Evolutionary conservation across 805 yeast genomes (phyloP).

Genomic region (Ogataea pini): DNA sequence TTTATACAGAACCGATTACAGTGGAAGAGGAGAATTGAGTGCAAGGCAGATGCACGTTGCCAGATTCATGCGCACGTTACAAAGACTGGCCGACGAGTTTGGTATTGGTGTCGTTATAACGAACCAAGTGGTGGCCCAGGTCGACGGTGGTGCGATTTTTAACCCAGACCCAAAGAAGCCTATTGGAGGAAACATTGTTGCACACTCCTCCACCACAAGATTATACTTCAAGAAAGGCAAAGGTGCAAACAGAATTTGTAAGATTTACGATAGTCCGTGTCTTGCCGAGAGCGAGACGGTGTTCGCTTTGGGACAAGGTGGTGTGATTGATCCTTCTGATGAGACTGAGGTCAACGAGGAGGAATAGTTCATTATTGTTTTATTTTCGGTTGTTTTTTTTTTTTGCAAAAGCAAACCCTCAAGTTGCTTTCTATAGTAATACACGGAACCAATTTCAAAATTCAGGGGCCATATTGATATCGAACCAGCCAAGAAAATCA

Average conservation of each 20-base stretch:
- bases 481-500: constrained; percentile 94
- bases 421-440: not conserved
- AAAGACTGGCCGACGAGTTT: constrained; percentile 93
- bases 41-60: constrained; percentile 96
- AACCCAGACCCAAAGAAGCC: constrained; percentile 98
- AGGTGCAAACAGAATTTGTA: constrained; percentile 91
- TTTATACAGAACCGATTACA: constrained; percentile 87
- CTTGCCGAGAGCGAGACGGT: constrained; percentile 93
- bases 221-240: constrained; percentile 86
- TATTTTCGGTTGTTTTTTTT: not conserved
- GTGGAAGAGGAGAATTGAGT: constrained; percentile 94
- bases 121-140: constrained; percentile 97
- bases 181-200: constrained; percentile 96
- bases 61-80: constrained; percentile 85
- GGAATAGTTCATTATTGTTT: constrained; percentile 35
- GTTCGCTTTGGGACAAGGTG: constrained; percentile 95
- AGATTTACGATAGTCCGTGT: constrained; percentile 94
- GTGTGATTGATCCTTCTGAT: constrained; percentile 87
- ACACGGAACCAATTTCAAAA: constrained; percentile 35
- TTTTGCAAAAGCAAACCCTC: not conserved
- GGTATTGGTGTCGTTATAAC: constrained; percentile 96
- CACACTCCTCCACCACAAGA: constrained; percentile 95
- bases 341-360: constrained; percentile 49
- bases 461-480: constrained; percentile 70
- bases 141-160: constrained; percentile 82